phyloP scores from a whole-genome alignment of 306 rosid species.

The Bauhinia variegata region DNA sequence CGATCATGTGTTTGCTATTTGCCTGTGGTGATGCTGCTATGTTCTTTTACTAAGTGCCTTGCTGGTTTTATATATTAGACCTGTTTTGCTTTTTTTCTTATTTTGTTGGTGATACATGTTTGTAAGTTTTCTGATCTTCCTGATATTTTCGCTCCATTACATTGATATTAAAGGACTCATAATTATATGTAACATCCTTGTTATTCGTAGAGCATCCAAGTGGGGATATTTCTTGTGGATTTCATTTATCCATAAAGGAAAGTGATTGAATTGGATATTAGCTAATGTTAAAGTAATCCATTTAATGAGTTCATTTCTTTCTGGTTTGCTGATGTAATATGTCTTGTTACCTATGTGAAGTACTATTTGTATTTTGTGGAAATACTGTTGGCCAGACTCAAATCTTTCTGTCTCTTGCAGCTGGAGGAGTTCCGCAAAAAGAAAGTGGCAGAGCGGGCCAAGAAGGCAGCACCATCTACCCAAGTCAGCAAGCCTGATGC shows the following conservation, averaged over 20 bases:
- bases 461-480: conserved; percentile 61
- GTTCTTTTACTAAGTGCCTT: too few relatives aligned
- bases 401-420: conserved; percentile 52
- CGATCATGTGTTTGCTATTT: too few relatives aligned
- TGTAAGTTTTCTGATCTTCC: too few relatives aligned
- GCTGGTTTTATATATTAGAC: too few relatives aligned
- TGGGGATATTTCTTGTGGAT: background rate
- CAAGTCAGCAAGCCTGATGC: conserved; percentile 48
- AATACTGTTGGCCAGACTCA: conserved; percentile 7
- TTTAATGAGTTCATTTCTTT: background rate
- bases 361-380: background rate
- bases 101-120: too few relatives aligned
- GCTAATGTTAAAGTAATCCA: background rate
- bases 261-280: background rate
- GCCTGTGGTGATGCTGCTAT: too few relatives aligned
- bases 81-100: too few relatives aligned
- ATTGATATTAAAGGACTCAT: too few relatives aligned
- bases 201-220: background rate
- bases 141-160: too few relatives aligned
- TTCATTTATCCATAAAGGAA: background rate
- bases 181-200: background rate
- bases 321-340: conserved; percentile 8
- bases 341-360: background rate
- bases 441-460: conserved; percentile 81
- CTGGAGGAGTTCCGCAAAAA: conserved; percentile 94